phyloP scores from a whole-genome alignment of 2,329 filamentous ascomycete genomes.

The Ophiosphaerella korrae region DNA sequence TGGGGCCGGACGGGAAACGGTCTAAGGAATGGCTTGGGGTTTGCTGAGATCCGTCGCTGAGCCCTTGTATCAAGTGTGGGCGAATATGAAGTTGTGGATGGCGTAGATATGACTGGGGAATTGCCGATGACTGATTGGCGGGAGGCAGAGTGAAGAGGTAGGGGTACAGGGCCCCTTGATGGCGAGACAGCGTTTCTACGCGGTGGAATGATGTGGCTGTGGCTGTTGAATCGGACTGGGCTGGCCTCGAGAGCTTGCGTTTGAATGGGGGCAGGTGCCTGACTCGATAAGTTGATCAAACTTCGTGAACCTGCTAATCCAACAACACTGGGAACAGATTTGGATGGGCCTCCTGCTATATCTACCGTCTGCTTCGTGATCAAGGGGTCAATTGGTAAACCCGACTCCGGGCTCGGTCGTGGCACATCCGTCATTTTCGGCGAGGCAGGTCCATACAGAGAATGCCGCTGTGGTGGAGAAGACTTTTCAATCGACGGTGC shows the following conservation, averaged over 20 bases:
- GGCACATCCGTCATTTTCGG: conserved; percentile 23
- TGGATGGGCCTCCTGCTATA: conserved; percentile 8
- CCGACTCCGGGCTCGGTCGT: conserved; percentile 5
- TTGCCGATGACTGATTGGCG: conserved; percentile 33
- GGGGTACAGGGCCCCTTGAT: conserved; percentile 30
- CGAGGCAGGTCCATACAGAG: conserved; percentile 35
- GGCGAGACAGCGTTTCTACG: conserved; percentile 35
- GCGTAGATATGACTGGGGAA: conserved; percentile 7
- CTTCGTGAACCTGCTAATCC: conserved; percentile 4
- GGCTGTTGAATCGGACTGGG: conserved; percentile 28
- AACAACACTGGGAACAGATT: conserved; percentile 10
- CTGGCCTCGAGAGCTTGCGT: conserved; percentile 21
- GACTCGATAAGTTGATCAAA: background rate
- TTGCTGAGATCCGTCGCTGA: conserved; percentile 36
- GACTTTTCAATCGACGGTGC: conserved; percentile 23
- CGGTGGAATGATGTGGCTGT: conserved; percentile 32
- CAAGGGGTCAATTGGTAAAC: background rate
- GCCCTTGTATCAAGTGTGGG: conserved; percentile 14
- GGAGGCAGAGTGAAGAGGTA: conserved; percentile 26
- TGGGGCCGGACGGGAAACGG: conserved; percentile 44
- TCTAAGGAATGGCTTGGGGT: conserved; percentile 44
- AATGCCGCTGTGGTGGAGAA: conserved; percentile 34
- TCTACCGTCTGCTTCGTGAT: background rate
- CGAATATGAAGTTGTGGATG: conserved; percentile 8
- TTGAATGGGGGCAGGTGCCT: conserved; percentile 1